Conservation (phyloP, 768 basidiomycete genomes). For the Lactarius hatsudake region DNA sequence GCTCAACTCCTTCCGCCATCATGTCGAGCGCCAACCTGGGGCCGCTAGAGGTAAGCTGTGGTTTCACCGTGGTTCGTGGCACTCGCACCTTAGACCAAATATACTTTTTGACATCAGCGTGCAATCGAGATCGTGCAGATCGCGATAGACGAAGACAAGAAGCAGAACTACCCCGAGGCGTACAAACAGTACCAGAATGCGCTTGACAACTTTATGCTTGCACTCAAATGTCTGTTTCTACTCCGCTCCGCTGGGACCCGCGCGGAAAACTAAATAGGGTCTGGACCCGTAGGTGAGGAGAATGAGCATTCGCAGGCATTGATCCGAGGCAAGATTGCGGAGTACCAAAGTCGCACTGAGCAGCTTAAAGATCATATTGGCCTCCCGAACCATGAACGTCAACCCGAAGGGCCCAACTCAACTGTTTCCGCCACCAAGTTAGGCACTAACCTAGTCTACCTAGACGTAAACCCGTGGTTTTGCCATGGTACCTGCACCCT, state of each 20-base stretch:
- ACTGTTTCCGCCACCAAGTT: too few species aligned
- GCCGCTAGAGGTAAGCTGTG: constrained; percentile 12
- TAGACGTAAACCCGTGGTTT: too few species aligned
- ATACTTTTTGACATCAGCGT: constrained; percentile 39
- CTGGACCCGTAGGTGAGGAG: constrained; percentile 66
- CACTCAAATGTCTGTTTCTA: constrained; percentile 72
- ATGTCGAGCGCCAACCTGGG: constrained; percentile 20
- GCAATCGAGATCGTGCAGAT: constrained; percentile 91
- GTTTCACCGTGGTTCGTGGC: background rate
- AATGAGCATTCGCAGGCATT: constrained; percentile 88
- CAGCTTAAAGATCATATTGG: constrained; percentile 72
- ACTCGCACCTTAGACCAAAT: background rate
- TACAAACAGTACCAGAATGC: constrained; percentile 95
- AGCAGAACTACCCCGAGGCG: constrained; percentile 93
- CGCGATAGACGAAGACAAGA: constrained; percentile 90
- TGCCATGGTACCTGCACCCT: too few species aligned
- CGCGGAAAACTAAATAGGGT: background rate
- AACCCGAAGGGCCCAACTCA: too few species aligned
- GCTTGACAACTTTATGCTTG: constrained; percentile 97
- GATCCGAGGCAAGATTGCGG: constrained; percentile 83
- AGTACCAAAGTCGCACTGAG: constrained; percentile 91
- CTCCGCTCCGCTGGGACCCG: background rate
- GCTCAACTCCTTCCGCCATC: constrained; percentile 1
- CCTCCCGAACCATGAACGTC: too few species aligned
- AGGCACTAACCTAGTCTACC: too few species aligned